These are phyloP conservation scores for Suillus tomentosus DNA, from an alignment of 768 basidiomycete genomes.

Conservation along the genomic window DNA sequence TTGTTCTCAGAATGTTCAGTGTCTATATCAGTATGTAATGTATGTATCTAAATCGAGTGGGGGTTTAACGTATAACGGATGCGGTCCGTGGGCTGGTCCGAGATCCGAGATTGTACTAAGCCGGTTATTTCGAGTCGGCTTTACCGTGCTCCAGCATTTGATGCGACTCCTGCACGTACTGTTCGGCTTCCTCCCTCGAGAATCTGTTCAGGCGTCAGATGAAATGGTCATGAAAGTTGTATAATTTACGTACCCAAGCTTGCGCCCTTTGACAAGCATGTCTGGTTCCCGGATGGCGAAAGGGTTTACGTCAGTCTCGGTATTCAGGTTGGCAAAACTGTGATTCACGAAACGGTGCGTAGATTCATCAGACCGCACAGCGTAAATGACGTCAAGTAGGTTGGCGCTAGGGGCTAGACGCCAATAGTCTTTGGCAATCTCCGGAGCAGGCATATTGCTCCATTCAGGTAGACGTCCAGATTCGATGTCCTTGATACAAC, in stretches of 20 bases:
- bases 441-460: constrained; percentile 73
- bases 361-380: constrained; percentile 90
- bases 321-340: constrained; percentile 84
- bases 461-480: constrained; percentile 80
- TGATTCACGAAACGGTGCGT: constrained; percentile 97
- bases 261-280: constrained; percentile 80
- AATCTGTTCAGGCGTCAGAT: constrained; percentile 45
- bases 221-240: constrained; percentile 4
- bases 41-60: constrained; percentile 3
- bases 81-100: constrained; percentile 7
- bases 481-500: constrained; percentile 82
- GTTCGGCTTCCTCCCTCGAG: constrained; percentile 64
- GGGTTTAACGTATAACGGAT: constrained; percentile 9
- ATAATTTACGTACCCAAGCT: constrained; percentile 58
- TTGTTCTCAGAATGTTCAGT: no score
- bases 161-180: constrained; percentile 65
- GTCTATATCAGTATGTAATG: no score
- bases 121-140: constrained; percentile 32
- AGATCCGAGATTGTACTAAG: not conserved
- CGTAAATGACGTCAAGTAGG: constrained; percentile 86
- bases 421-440: constrained; percentile 97
- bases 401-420: constrained; percentile 71
- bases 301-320: constrained; percentile 80
- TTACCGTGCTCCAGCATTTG: constrained; percentile 39
- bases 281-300: constrained; percentile 88